Base-by-base conservation (phyloP, 2,329 filamentous ascomycete genomes). In the Blumeria hordei region DNA sequence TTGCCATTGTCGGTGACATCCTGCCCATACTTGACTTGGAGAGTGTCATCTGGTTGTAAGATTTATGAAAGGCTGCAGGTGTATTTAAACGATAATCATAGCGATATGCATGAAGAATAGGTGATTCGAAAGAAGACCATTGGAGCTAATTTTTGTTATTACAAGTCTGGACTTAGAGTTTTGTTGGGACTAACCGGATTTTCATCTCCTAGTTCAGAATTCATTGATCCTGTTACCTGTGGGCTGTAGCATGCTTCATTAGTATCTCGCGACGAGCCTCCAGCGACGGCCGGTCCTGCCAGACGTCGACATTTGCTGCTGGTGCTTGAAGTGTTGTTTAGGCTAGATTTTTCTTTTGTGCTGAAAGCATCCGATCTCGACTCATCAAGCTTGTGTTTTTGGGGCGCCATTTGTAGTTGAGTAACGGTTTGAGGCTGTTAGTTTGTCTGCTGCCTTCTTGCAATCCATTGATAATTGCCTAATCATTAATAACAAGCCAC, bases 1-100 rank as follows among this genome's bases (percentile, higher is more conserved):
- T 71, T 45, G 80, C 77, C 78, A 88, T 87, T 28, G 83, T 88
- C 6, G 85, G 84, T 14, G 83, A 87, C 67, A 80, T 76, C 57
- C 76, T 70, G 36, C 83, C 85, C 60, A 88, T 79, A 66, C 78
- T 74, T 61, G 78, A 71, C 68, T 75, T 72, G 6, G 76, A 74
- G 44, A 84, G 71, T 11, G 82, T 71, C 66, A 74, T 74, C 61
- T 78, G 72, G 62, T 78, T 75, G 66, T 78, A 80, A 45, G 75
- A 72, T 61, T 72, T 77, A 55, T 72, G 75, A 68, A 86, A 90
- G 57, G 83, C 76, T 39, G 80, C 77, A 11, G 85, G 81, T 0
- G 79, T 81, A 63, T 77, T 74, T 63, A 92, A 74, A 57, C 76
- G 76, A 70, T 88, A 80, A 60, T 83, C 75, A 64, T 83, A 77